Evolutionary conservation across 805 yeast genomes (phyloP), one percentile per base, ranked within the genome.

Genomic region (Metschnikowia matae): DNA sequence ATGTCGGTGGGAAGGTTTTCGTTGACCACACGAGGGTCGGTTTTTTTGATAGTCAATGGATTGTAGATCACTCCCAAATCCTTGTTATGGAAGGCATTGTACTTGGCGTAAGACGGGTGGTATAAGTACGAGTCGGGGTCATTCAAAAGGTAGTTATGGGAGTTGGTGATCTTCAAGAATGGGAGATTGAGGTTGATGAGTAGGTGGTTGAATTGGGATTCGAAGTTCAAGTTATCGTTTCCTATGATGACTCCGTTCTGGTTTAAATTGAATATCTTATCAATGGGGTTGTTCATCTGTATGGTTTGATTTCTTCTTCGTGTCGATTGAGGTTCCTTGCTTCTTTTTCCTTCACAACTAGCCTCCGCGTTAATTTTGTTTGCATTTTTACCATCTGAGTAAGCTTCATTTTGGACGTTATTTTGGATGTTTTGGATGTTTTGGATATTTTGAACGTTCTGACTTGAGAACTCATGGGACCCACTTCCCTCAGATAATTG

Each of bases 211-310:
- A 74, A 71, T 53, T 74, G 78, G 14, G 75, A 69, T 55, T 74
- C 78, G 50, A 74, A 73, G 50, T 73, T 73, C 45, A 73, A 54
- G 51, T 73, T 73, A 52, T 73, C 78, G 54, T 73, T 73, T 3
- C 78, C 78, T 40, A 73, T 74, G 35, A 74, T 70, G 18, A 73
- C 59, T 1, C 78, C 78, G 48, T 73, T 72, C 34, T 64, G 61
- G 52, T 74, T 74, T 34, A 73, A 62, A 46, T 73, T 74, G 59
- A 73, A 73, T 3, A 73, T 73, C 53, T 73, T 77, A 52, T 73
- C 78, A 34, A 73, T 73, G 2, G 77, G 77, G 54, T 72, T 72
- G 54, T 71, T 71, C 48, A 71, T 68, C 48, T 67, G 70, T 14
- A 63, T 54, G 39, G 46, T 26, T 6, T 49, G 44, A 36, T 48